Conservation (phyloP, 306 rosid species). For the Cucumis sativus region Cucumber_9930_V3 NC_026657.2:39006501-39007000, state of each 20-base stretch:
- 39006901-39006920: conserved; percentile 91
- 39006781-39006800: neutral
- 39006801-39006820: neutral
- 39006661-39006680: too few species aligned
- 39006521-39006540: neutral
- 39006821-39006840: neutral
- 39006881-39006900: conserved; percentile 57
- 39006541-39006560: neutral
- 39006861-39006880: conserved; percentile 52
- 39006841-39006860: conserved; percentile 63
- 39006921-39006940: conserved; percentile 7
- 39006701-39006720: too few species aligned
- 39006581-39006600: neutral
- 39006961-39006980: neutral
- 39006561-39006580: neutral
- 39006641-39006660: too few species aligned
- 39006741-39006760: too few species aligned
- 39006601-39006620: neutral
- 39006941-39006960: conserved; percentile 1
- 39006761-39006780: too few species aligned
- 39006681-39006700: too few species aligned
- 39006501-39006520: neutral
- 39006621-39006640: neutral
- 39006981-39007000: neutral
- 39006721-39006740: too few species aligned